Base-by-base conservation (phyloP, 2,329 filamentous ascomycete species). In the Fusarium bulbicola region DNA sequence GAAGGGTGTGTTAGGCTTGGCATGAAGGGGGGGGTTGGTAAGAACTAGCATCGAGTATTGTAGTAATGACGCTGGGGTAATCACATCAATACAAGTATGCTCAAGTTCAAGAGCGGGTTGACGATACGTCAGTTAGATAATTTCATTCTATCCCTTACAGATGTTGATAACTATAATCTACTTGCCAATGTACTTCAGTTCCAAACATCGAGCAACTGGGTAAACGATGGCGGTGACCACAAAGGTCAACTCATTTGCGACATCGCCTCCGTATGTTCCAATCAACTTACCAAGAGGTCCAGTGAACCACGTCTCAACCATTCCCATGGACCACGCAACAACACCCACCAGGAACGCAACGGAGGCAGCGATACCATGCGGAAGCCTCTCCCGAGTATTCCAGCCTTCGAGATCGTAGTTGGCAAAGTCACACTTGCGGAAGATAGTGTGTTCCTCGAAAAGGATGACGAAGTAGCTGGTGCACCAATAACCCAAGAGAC, bases 381-480 rank as follows among this genome's bases (percentile, higher is more conserved):
- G 60, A 2, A 63, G 53, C 12, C 53, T 63, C 28, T 47, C 21
- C n/a, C 60, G 11, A 1, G 21, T 14, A 1, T 63, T 63, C 60
- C 60, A 63, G 34, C 53, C 53, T 5, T 63, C 60, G 18, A 63
- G 42, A 13, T 63, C 60, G 36, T 63, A 63, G 28, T 63, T 63
- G 11, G 24, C 53, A 15, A 63, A 63, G 43, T 63, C 18, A 5
- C 52, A 42, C 42, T 63, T 63, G 42, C 60, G 60, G 36, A 63
- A 63, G 11, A 63, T 63, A 11, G 42, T 59, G 42, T 63, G 60
- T 40, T 63, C 60, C 60, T 63, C 60, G 3, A 63, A 63, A 13
- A 63, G 60, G 12, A 63, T 63, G 12, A 63, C 60, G 13, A 63
- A 59, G 16, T 63, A 63, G 60, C 60, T 63, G 15, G 60, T 63